phyloP scores from a whole-genome alignment of 129 eudicot species.

The Artemisia tridentata region DNA sequence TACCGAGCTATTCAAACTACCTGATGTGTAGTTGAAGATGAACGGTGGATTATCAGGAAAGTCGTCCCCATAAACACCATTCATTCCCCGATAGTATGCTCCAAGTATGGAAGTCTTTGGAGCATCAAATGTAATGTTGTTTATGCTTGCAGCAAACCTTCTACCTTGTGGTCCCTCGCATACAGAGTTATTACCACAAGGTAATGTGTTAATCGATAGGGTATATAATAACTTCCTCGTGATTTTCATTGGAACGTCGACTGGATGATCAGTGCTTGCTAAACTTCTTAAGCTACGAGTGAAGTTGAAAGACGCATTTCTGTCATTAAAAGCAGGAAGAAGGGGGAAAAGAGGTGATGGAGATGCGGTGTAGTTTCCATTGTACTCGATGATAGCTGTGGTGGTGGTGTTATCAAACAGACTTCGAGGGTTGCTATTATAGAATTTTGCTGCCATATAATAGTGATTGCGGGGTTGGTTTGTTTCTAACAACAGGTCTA shows the following conservation, averaged over 20 bases:
- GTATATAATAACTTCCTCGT: constrained; percentile 32
- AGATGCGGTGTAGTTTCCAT: constrained; percentile 20
- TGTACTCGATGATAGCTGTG: constrained; percentile 46
- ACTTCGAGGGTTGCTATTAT: constrained; percentile 16
- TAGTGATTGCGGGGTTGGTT: constrained; percentile 47
- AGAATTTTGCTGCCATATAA: constrained; percentile 51
- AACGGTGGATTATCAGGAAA: constrained; percentile 56
- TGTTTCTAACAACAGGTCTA: constrained; percentile 52
- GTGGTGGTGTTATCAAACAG: constrained; percentile 34
- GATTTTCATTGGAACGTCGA: constrained; percentile 38
- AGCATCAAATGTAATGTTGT: constrained; percentile 37
- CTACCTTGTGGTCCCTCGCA: constrained; percentile 28
- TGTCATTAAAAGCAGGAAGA: constrained; percentile 40
- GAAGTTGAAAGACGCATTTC: no score
- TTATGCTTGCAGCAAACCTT: constrained; percentile 45
- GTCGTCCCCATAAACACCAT: constrained; percentile 38
- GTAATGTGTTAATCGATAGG: constrained; percentile 30
- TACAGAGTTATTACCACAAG: constrained; percentile 23
- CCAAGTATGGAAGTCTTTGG: constrained; percentile 42
- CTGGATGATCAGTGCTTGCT: constrained; percentile 31
- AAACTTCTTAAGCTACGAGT: constrained; percentile 38
- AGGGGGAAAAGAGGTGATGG: constrained; percentile 21
- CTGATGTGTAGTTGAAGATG: constrained; percentile 43
- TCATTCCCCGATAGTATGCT: constrained; percentile 38
- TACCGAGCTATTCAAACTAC: constrained; percentile 1